A percentile compares a stretch with the other conserved stretches of the same genome.
Conservation (phyloP, 2,329 filamentous ascomycete species). For the Alternaria arborescens region DNA sequence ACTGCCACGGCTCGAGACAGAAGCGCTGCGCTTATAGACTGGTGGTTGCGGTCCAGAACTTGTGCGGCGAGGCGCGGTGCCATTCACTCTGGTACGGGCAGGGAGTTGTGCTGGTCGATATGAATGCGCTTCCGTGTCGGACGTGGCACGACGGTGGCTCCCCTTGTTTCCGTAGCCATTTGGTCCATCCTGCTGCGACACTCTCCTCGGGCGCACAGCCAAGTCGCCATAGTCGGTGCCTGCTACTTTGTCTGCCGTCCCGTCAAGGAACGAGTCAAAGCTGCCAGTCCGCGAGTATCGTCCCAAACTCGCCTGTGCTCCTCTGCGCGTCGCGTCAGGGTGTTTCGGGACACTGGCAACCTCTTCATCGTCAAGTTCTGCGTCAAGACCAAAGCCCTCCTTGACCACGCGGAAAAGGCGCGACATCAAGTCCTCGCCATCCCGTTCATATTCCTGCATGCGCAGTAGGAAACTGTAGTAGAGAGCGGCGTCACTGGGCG, state of each 20-base stretch:
- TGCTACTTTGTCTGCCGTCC: constrained; percentile 62
- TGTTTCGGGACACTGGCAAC: constrained; percentile 47
- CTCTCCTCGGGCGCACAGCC: constrained; percentile 29
- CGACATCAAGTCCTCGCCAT: constrained; percentile 63
- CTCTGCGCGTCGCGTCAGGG: constrained; percentile 35
- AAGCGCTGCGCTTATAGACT: constrained; percentile 38
- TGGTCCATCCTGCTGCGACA: constrained; percentile 20
- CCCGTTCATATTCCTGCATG: constrained; percentile 56
- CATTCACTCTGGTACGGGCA: constrained; percentile 37
- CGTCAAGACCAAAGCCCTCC: constrained; percentile 63
- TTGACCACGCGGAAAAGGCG: constrained; percentile 75
- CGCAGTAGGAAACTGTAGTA: constrained; percentile 82
- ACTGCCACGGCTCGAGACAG: constrained; percentile 49
- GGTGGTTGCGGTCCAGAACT: constrained; percentile 31
- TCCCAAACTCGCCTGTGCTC: constrained; percentile 32
- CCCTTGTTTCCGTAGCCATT: constrained; percentile 15
- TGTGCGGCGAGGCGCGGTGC: constrained; percentile 24
- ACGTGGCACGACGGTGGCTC: constrained; percentile 31
- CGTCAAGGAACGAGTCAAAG: constrained; percentile 68
- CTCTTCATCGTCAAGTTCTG: constrained; percentile 64
- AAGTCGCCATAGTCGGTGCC: constrained; percentile 42
- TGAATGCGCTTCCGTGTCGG: constrained; percentile 37
- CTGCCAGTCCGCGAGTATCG: constrained; percentile 58
- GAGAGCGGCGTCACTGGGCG: constrained; percentile 76
- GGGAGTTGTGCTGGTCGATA: constrained; percentile 36